phyloP scores from a whole-genome alignment of 2,329 filamentous ascomycete species.

The Aspergillus jensenii region DNA sequence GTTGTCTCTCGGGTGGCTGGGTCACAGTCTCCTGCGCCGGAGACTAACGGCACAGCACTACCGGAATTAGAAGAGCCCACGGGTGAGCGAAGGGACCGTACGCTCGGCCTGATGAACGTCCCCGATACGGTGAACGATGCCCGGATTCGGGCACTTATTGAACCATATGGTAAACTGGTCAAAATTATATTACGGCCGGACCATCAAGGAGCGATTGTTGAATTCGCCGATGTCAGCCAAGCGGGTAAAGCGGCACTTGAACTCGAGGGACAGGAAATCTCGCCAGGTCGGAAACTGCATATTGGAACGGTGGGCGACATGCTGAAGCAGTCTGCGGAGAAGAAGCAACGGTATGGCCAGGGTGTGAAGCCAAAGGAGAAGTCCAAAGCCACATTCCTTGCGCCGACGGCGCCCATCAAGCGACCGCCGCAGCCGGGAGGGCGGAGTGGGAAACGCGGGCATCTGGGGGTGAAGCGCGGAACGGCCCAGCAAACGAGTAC shows the following conservation, averaged over 20 bases:
- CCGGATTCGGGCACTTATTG: slow-evolving; percentile 71
- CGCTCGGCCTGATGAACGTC: slow-evolving; percentile 78
- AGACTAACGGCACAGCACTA: slow-evolving; percentile 30
- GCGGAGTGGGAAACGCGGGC: slow-evolving; percentile 47
- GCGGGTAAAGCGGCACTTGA: slow-evolving; percentile 61
- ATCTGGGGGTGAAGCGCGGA: slow-evolving; percentile 49
- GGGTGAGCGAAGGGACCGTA: slow-evolving; percentile 59
- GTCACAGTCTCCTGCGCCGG: slow-evolving; percentile 37
- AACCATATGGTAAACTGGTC: slow-evolving; percentile 67
- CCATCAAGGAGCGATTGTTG: slow-evolving; percentile 81
- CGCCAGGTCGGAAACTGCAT: slow-evolving; percentile 41
- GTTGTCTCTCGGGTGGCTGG: slow-evolving; percentile 42
- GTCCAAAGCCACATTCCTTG: slow-evolving; percentile 27
- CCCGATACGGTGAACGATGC: slow-evolving; percentile 91
- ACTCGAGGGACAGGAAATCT: slow-evolving; percentile 49
- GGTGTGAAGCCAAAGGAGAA: slow-evolving; percentile 40
- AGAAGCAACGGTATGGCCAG: slow-evolving; percentile 40
- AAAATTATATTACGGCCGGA: slow-evolving; percentile 79
- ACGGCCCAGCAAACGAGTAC: slow-evolving; percentile 16
- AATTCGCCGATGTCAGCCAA: slow-evolving; percentile 69
- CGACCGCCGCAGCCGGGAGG: slow-evolving; percentile 47
- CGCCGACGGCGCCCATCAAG: slow-evolving; percentile 39
- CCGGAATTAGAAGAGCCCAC: slow-evolving; percentile 42
- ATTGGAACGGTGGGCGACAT: slow-evolving; percentile 56
- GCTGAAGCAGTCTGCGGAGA: slow-evolving; percentile 43